phyloP scores from a whole-genome alignment of 2,329 filamentous ascomycete genomes.

The Alternaria alternata region DNA sequence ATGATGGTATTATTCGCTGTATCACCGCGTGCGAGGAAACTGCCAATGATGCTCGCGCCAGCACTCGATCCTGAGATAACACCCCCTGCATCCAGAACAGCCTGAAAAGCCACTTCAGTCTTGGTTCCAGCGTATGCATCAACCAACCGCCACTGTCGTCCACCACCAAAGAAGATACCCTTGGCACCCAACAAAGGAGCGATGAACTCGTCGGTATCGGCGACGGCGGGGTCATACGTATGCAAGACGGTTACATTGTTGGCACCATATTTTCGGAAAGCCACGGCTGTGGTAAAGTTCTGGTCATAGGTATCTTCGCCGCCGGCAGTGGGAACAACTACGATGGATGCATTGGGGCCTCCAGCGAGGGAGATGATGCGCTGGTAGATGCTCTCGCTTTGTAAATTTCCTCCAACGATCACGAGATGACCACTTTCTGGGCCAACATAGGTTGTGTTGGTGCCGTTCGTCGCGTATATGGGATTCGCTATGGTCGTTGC shows the following conservation, averaged over 20 bases:
- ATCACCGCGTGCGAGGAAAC: conserved; percentile 33
- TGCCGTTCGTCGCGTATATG: not conserved
- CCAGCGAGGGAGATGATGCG: conserved; percentile 38
- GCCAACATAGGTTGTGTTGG: conserved; percentile 30
- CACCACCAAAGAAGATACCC: conserved; percentile 36
- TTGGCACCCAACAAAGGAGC: conserved; percentile 29
- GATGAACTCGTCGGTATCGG: conserved; percentile 33
- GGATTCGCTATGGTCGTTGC: conserved; percentile 18
- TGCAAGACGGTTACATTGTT: conserved; percentile 36
- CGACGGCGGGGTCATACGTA: conserved; percentile 34
- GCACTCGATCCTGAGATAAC: conserved; percentile 35
- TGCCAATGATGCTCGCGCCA: conserved; percentile 34
- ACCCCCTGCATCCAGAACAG: conserved; percentile 30
- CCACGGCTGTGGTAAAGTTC: conserved; percentile 29
- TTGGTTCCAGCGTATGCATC: conserved; percentile 39
- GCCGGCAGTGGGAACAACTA: conserved; percentile 36
- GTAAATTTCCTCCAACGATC: conserved; percentile 36
- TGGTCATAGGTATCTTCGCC: conserved; percentile 31
- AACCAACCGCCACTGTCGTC: conserved; percentile 35
- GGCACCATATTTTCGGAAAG: conserved; percentile 28
- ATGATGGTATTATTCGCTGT: conserved; percentile 34
- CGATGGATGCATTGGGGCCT: conserved; percentile 30
- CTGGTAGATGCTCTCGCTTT: conserved; percentile 35
- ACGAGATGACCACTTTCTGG: conserved; percentile 35
- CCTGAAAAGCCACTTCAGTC: conserved; percentile 29